phyloP scores from a whole-genome alignment of 2,329 filamentous ascomycete genomes.

The Aspergillus candidus region DNA sequence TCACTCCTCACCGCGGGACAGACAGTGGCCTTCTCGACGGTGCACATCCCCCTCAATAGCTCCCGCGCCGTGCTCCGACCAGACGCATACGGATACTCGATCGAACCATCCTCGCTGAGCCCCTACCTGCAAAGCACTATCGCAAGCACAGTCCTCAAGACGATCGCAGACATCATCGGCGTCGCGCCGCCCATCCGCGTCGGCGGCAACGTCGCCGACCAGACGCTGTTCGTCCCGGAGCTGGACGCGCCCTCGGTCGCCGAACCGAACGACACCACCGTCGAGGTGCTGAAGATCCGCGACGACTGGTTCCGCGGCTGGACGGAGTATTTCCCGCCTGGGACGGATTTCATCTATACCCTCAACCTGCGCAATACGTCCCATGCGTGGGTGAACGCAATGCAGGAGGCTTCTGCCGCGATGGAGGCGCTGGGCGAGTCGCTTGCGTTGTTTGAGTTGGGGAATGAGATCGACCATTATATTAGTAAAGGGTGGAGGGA shows the following conservation, averaged over 20 bases:
- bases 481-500: slow-evolving; percentile 7
- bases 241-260: background rate
- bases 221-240: slow-evolving; percentile 1
- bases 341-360: slow-evolving; percentile 2
- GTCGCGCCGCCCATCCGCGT: slow-evolving; percentile 1
- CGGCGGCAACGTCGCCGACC: slow-evolving; percentile 6
- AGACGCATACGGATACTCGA: slow-evolving; percentile 6
- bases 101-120: slow-evolving; percentile 2
- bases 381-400: slow-evolving; percentile 1
- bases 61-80: background rate
- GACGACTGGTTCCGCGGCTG: slow-evolving; percentile 2
- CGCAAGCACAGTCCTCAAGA: background rate
- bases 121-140: slow-evolving; percentile 3
- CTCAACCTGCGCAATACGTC: slow-evolving; percentile 6
- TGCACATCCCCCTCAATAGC: background rate
- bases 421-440: slow-evolving; percentile 2
- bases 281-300: slow-evolving; percentile 1
- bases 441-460: slow-evolving; percentile 3
- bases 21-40: background rate
- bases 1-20: too few relatives aligned
- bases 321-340: slow-evolving; percentile 4
- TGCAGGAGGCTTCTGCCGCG: slow-evolving; percentile 3
- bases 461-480: slow-evolving; percentile 8
- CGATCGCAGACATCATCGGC: slow-evolving; percentile 1
- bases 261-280: slow-evolving; percentile 4